A percentile compares a stretch with the other conserved stretches of the same genome.
phyloP scores from a whole-genome alignment of 139 green algal species.

The Chlamydomonas sp. region DNA sequence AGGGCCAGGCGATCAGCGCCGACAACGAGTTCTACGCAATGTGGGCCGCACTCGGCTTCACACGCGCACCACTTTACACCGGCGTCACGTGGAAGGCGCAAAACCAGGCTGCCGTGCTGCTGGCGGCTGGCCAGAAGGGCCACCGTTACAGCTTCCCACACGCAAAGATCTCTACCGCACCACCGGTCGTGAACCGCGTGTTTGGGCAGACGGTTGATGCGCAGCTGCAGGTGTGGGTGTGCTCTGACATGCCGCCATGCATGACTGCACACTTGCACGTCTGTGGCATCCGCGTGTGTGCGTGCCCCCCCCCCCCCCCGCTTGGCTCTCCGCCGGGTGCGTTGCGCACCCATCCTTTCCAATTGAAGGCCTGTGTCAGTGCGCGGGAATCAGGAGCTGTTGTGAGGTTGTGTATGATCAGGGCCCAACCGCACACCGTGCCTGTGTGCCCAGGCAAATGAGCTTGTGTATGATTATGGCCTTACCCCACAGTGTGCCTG shows the following conservation, averaged over 20 bases:
- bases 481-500: too few relatives aligned
- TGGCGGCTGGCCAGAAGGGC: constrained; percentile 45
- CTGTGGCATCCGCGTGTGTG: not conserved
- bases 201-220: constrained; percentile 52
- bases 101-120: constrained; percentile 55
- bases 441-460: too few relatives aligned
- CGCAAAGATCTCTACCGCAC: constrained; percentile 48
- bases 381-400: too few relatives aligned
- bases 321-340: not conserved
- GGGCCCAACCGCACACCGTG: too few relatives aligned
- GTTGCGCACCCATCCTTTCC: too few relatives aligned
- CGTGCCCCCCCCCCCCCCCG: not conserved
- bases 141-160: constrained; percentile 56
- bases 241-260: not conserved
- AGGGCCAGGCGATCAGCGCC: constrained; percentile 20
- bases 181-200: constrained; percentile 50
- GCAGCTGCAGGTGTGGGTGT: too few relatives aligned
- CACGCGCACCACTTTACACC: constrained; percentile 51
- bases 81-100: constrained; percentile 56
- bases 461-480: too few relatives aligned
- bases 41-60: constrained; percentile 56
- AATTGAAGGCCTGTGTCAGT: too few relatives aligned
- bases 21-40: constrained; percentile 66
- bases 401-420: too few relatives aligned
- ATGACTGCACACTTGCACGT: not conserved